Conservation (phyloP, 768 basidiomycete species). For the Terana coerulea region DNA sequence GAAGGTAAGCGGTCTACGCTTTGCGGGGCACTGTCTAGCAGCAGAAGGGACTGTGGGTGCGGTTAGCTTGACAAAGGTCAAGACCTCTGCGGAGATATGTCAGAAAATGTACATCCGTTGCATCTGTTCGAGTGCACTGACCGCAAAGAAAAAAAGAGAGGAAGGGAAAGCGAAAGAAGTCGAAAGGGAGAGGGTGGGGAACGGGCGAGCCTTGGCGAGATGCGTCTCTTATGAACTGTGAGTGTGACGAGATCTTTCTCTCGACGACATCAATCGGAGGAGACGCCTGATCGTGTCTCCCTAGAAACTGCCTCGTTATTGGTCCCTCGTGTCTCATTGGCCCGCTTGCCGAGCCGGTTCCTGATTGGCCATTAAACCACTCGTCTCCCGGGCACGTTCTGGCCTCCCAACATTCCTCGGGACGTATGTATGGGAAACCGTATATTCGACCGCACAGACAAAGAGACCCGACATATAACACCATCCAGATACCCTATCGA, state of each 20-base stretch:
- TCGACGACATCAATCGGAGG: constrained; percentile 6
- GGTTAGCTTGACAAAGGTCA: constrained; percentile 39
- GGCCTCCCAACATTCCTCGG: too few relatives aligned
- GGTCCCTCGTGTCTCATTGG: constrained; percentile 7
- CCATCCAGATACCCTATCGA: background rate
- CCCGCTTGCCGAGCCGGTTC: background rate
- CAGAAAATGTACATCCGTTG: background rate
- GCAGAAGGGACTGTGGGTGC: constrained; percentile 36
- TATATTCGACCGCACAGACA: constrained; percentile 2
- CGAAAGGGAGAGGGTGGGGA: constrained; percentile 36
- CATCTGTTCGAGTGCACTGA: constrained; percentile 27
- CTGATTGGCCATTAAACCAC: background rate
- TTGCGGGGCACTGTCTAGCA: constrained; percentile 64
- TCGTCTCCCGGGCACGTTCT: too few relatives aligned
- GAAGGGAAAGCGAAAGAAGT: constrained; percentile 35
- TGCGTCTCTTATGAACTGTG: constrained; percentile 34
- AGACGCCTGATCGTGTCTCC: constrained; percentile 13
- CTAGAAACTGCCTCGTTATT: constrained; percentile 6
- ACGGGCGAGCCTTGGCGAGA: constrained; percentile 20
- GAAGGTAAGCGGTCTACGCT: constrained; percentile 69
- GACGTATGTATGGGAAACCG: background rate
- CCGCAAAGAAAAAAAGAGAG: constrained; percentile 34
- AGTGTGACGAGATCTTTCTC: constrained; percentile 14
- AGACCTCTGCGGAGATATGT: constrained; percentile 34
- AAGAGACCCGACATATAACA: background rate